Evolutionary conservation across 2,329 filamentous ascomycete species (phyloP), one percentile per base, ranked within the genome.

Genomic region (Xylariaceae sp.): DNA sequence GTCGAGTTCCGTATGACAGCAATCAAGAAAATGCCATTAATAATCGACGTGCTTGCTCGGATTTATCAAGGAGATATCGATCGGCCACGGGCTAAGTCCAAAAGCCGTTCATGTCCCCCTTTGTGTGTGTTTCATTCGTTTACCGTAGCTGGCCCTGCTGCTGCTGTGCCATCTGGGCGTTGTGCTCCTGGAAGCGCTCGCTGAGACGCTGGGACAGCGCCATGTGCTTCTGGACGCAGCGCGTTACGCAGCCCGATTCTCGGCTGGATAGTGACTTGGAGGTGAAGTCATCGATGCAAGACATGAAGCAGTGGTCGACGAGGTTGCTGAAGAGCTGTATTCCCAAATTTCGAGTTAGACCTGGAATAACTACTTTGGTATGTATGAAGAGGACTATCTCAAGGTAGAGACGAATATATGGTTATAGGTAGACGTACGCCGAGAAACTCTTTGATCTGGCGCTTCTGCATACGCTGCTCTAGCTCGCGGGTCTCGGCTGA

Each of bases 391-490:
- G n/a, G n/a, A n/a, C n/a, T n/a, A n/a, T n/a, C n/a, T n/a, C n/a
- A n/a, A n/a, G n/a, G n/a, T n/a, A 20, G 15, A 15, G 32, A 16
- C 13, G 16, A 23, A 26, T 7, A 18, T 3, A 20, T 4, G 21
- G 21, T 20, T 11, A 27, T n/a, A 26, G 16, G 30, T 51, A 8
- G 37, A 81, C 91, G 66, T 82, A 97, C 94, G 68, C 85, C 89
- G 88, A 97, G 96, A 73, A 99, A 97, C 73, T 97, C 93, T 80
- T 96, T 96, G 82, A 99, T 91, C 78, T 99, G 94, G 78, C 94
- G 95, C 78, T 90, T 89, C 81, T 97, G 92, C 85, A 99, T 92
- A 76, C 94, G 91, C 77, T 85, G 78, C 77, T 96, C 88, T 72
- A 99, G 89, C 82, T 94, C 91, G 78, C 91, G 89, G 81, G 95